phyloP scores from a whole-genome alignment of 306 rosid species.

The Medicago arabica region DNA sequence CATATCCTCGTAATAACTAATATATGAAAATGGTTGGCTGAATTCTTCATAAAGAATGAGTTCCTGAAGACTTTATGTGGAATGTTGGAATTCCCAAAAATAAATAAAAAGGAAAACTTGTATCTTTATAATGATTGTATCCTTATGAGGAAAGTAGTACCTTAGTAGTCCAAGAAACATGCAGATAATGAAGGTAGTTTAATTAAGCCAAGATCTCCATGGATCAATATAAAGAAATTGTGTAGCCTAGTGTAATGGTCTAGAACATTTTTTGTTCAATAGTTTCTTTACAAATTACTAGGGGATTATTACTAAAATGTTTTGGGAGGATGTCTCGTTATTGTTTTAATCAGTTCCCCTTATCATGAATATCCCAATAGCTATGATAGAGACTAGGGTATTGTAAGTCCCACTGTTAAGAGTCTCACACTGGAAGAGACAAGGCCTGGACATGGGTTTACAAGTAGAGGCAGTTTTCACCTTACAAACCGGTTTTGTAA shows the following conservation, averaged over 20 bases:
- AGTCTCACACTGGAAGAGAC: too few species aligned
- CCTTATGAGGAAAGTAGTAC: constrained; percentile 13
- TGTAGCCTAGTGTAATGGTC: not conserved
- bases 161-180: not conserved
- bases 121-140: not conserved
- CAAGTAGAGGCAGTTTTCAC: too few species aligned
- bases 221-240: not conserved
- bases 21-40: constrained; percentile 2
- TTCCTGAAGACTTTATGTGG: not conserved
- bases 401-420: not conserved
- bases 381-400: not conserved
- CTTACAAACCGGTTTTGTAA: too few species aligned
- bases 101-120: constrained; percentile 1
- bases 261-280: not conserved
- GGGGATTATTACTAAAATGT: not conserved
- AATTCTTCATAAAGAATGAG: not conserved
- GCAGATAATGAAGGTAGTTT: not conserved
- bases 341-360: not conserved
- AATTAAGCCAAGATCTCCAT: not conserved
- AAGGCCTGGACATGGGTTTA: too few species aligned
- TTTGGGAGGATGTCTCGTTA: not conserved
- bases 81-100: not conserved
- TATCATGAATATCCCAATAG: not conserved
- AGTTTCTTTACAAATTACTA: not conserved
- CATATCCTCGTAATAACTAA: not conserved